These are phyloP conservation scores for Clonostachys byssicola DNA, from an alignment of 2,329 filamentous ascomycete species.

Conservation along the genomic window DNA sequence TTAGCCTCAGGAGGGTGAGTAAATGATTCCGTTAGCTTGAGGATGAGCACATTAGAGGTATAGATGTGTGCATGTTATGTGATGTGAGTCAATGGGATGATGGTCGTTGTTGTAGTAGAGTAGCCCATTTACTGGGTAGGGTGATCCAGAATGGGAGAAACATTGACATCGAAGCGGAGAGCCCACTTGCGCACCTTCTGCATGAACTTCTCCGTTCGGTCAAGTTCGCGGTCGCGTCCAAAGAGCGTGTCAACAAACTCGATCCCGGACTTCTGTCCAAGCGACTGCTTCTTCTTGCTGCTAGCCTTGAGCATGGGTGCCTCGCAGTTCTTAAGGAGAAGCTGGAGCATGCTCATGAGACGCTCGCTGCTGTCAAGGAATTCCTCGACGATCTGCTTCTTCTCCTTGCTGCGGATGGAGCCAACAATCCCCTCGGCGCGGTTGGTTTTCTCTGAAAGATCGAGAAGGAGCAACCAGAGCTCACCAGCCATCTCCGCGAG, in stretches of 20 bases:
- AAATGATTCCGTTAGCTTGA: neutral
- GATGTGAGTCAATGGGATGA: neutral
- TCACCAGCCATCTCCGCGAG: constrained; percentile 91
- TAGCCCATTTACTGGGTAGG: constrained; percentile 44
- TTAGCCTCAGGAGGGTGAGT: neutral
- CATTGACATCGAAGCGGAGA: constrained; percentile 93
- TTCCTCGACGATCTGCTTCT: constrained; percentile 80
- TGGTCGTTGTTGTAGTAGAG: neutral
- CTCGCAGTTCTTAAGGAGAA: constrained; percentile 87
- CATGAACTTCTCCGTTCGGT: constrained; percentile 92
- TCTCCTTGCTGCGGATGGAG: constrained; percentile 68
- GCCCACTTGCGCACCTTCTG: constrained; percentile 83
- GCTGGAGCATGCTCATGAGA: constrained; percentile 79
- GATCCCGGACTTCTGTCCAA: constrained; percentile 87
- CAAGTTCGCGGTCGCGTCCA: constrained; percentile 82
- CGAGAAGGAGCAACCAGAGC: constrained; percentile 91
- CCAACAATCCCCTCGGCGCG: constrained; percentile 75
- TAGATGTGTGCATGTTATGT: neutral
- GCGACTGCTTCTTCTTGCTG: constrained; percentile 62
- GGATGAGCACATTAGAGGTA: neutral
- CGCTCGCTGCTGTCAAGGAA: constrained; percentile 47
- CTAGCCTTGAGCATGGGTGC: constrained; percentile 90
- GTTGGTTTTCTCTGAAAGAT: constrained; percentile 91
- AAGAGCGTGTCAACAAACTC: constrained; percentile 98
- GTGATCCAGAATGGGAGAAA: constrained; percentile 75